phyloP scores from a whole-genome alignment of 2,329 filamentous ascomycete genomes.

The Fusarium ambrosium region DNA sequence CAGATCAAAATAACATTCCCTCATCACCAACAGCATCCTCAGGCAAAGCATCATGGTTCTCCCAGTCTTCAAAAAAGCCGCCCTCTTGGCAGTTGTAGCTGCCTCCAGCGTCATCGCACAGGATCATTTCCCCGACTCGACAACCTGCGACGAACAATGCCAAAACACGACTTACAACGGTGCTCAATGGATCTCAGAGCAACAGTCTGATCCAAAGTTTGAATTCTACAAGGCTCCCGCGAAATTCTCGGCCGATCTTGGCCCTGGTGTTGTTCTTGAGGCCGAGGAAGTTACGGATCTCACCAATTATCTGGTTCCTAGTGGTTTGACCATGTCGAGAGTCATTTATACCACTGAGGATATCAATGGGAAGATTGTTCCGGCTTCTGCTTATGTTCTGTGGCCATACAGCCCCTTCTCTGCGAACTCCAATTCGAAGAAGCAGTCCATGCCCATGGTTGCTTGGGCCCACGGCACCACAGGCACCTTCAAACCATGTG shows the following conservation, averaged over 20 bases:
- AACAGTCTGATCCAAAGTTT: not conserved
- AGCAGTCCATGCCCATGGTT: slow-evolving; percentile 9
- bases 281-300: slow-evolving; percentile 18
- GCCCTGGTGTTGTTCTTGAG: not conserved
- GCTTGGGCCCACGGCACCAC: slow-evolving; percentile 19
- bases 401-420: not conserved
- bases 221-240: not conserved
- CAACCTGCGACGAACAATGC: not conserved
- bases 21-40: not conserved
- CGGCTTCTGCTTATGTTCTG: slow-evolving; percentile 18
- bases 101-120: not conserved
- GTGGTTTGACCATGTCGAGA: slow-evolving; percentile 30
- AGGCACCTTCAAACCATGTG: slow-evolving; percentile 27
- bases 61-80: not conserved
- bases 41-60: not conserved
- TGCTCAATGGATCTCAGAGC: not conserved
- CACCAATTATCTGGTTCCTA: slow-evolving; percentile 23
- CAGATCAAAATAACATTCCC: not conserved
- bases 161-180: not conserved
- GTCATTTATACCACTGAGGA: slow-evolving; percentile 31
- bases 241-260: not conserved
- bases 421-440: not conserved
- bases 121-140: not conserved
- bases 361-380: slow-evolving; percentile 14
- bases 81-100: not conserved